phyloP scores from a whole-genome alignment of 2,329 filamentous ascomycete species.

The Talaromyces piceae region DNA sequence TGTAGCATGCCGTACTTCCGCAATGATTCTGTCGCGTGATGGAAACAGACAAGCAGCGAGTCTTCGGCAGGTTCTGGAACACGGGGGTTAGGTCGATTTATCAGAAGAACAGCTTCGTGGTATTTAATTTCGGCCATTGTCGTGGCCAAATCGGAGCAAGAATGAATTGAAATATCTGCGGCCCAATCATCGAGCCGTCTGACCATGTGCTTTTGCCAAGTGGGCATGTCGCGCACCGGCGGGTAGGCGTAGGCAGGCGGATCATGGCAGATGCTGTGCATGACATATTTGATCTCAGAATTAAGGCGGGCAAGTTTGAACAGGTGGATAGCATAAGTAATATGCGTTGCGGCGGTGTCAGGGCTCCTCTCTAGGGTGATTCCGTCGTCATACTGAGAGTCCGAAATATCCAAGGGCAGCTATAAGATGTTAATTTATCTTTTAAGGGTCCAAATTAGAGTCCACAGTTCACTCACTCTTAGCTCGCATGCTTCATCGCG shows the following conservation, averaged over 20 bases:
- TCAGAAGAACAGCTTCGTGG: conserved; percentile 43
- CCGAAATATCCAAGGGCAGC: conserved; percentile 6
- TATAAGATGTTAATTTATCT: background rate
- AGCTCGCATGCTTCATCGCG: conserved; percentile 50
- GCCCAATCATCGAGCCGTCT: conserved; percentile 37
- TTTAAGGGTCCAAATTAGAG: conserved; percentile 10
- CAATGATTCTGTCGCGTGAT: conserved; percentile 38
- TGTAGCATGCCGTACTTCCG: conserved; percentile 40
- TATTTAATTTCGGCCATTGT: conserved; percentile 34
- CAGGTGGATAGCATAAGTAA: conserved; percentile 42
- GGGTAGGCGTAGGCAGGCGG: conserved; percentile 45
- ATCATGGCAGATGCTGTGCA: conserved; percentile 45
- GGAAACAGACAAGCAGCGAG: conserved; percentile 36
- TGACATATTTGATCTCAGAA: conserved; percentile 52
- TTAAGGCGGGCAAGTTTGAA: conserved; percentile 41
- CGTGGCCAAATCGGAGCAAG: background rate
- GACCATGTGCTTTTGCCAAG: conserved; percentile 42
- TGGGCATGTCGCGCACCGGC: conserved; percentile 35
- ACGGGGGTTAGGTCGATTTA: conserved; percentile 46
- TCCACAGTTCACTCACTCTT: conserved; percentile 31
- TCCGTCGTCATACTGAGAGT: background rate
- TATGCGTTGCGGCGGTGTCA: conserved; percentile 19
- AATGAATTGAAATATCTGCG: conserved; percentile 25
- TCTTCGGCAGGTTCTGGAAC: conserved; percentile 42
- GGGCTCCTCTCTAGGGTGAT: conserved; percentile 15